Evolutionary conservation across 2,329 filamentous ascomycete species (phyloP).

Genomic region (Claviceps pusilla): DNA sequence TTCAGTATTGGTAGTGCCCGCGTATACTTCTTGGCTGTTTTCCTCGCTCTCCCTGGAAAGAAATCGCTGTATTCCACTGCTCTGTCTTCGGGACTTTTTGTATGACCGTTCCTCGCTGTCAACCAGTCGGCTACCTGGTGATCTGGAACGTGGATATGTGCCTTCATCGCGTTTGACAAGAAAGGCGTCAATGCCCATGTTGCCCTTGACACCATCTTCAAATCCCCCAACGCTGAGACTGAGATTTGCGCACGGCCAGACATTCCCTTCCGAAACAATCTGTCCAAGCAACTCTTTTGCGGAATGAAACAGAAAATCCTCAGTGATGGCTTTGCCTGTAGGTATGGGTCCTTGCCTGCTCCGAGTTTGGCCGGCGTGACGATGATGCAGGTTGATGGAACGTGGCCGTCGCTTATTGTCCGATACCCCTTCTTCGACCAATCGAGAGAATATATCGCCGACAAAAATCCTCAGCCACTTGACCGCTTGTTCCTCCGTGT

Average conservation of each 20-base stretch:
- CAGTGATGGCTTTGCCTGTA: conserved; percentile 56
- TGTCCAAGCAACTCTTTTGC: conserved; percentile 65
- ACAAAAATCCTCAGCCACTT: conserved; percentile 85
- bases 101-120: conserved; percentile 7
- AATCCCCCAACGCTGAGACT: conserved; percentile 84
- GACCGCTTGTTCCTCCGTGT: conserved; percentile 58
- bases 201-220: conserved; percentile 71
- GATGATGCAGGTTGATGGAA: conserved; percentile 72
- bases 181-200: conserved; percentile 74
- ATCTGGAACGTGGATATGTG: conserved; percentile 19
- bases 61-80: conserved; percentile 40
- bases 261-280: conserved; percentile 58
- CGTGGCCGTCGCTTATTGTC: conserved; percentile 78
- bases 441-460: conserved; percentile 75
- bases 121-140: conserved; percentile 3
- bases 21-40: not conserved
- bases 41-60: conserved; percentile 26
- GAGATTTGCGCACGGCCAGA: conserved; percentile 86
- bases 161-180: conserved; percentile 62
- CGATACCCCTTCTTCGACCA: conserved; percentile 79
- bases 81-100: conserved; percentile 25
- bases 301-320: conserved; percentile 56
- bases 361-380: conserved; percentile 55
- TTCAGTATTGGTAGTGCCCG: not conserved
- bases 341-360: conserved; percentile 68